A percentile compares a stretch with the other conserved stretches of the same genome.
Conservation (phyloP, 768 basidiomycete genomes). For the Lanmaoa pseudosensibilis region DNA sequence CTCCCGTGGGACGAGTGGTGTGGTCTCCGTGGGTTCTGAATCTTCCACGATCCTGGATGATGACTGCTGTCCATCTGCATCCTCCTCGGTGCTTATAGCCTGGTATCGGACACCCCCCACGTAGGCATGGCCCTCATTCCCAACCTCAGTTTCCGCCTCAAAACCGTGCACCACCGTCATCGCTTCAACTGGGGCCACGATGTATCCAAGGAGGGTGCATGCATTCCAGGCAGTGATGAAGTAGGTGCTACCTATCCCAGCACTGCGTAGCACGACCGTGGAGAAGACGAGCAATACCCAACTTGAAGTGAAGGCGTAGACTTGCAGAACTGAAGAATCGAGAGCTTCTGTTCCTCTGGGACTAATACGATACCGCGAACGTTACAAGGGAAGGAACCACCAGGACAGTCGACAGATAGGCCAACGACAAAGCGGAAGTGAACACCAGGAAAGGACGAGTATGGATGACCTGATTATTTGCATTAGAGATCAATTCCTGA, state of each 20-base stretch:
- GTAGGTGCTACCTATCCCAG: slow-evolving; percentile 54
- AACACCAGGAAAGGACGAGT: slow-evolving; percentile 55
- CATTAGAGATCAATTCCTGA: neutral
- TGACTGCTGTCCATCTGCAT: slow-evolving; percentile 11
- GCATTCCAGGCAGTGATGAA: slow-evolving; percentile 57
- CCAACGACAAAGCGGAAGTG: slow-evolving; percentile 46
- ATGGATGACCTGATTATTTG: slow-evolving; percentile 55
- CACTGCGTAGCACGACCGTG: slow-evolving; percentile 43
- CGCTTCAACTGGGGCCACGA: slow-evolving; percentile 40
- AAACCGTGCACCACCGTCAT: slow-evolving; percentile 21
- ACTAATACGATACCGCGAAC: slow-evolving; percentile 21
- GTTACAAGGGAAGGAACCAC: slow-evolving; percentile 39
- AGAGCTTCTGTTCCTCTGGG: slow-evolving; percentile 48
- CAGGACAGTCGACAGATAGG: slow-evolving; percentile 48
- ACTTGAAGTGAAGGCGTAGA: slow-evolving; percentile 56
- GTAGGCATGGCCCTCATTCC: slow-evolving; percentile 6
- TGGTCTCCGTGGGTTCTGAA: slow-evolving; percentile 52
- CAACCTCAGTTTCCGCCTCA: slow-evolving; percentile 5
- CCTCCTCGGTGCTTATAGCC: slow-evolving; percentile 23
- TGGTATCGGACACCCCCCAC: slow-evolving; percentile 28
- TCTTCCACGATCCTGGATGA: slow-evolving; percentile 33
- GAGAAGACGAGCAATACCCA: slow-evolving; percentile 57
- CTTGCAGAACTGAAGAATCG: slow-evolving; percentile 51
- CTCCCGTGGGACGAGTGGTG: slow-evolving; percentile 50
- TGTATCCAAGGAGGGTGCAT: slow-evolving; percentile 42